Evolutionary conservation across 345 rosid genomes (phyloP).

Genomic region (Salix dunnii): DNA sequence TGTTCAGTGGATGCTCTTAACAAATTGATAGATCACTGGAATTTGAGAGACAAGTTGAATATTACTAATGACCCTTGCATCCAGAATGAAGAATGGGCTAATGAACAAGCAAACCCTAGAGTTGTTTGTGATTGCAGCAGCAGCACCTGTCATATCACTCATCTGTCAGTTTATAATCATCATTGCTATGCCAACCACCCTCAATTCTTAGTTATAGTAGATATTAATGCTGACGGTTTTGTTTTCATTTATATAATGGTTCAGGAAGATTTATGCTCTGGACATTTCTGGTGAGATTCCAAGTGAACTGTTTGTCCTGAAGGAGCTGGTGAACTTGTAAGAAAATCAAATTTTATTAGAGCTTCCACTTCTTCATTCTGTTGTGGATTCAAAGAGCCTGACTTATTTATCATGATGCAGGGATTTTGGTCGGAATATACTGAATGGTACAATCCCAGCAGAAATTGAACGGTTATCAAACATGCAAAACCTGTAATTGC

Average conservation of each 20-base stretch:
- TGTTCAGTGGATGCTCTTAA: conserved; percentile 44
- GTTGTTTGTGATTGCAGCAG: conserved; percentile 43
- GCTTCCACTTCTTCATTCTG: background rate
- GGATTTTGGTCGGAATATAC: conserved; percentile 51
- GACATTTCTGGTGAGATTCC: conserved; percentile 52
- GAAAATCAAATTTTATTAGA: conserved; percentile 8
- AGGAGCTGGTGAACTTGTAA: conserved; percentile 47
- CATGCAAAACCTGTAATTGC: conserved; percentile 53
- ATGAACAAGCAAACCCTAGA: conserved; percentile 38
- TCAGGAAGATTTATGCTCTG: conserved; percentile 61
- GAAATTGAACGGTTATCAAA: conserved; percentile 44
- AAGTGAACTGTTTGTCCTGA: conserved; percentile 42
- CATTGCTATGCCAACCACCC: background rate
- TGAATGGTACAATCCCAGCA: conserved; percentile 46
- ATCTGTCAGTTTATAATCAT: conserved; percentile 39
- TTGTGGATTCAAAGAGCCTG: background rate
- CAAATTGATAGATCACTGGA: conserved; percentile 45
- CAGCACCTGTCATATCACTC: conserved; percentile 45
- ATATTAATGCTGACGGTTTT: background rate
- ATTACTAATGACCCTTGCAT: conserved; percentile 41
- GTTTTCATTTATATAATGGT: background rate
- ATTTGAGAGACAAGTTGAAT: conserved; percentile 39
- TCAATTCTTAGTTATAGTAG: background rate
- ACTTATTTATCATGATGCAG: conserved; percentile 25
- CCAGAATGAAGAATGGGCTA: conserved; percentile 38